Base-by-base conservation (phyloP, 495 filamentous ascomycete species). In the Penicillium ochrochloron region DNA sequence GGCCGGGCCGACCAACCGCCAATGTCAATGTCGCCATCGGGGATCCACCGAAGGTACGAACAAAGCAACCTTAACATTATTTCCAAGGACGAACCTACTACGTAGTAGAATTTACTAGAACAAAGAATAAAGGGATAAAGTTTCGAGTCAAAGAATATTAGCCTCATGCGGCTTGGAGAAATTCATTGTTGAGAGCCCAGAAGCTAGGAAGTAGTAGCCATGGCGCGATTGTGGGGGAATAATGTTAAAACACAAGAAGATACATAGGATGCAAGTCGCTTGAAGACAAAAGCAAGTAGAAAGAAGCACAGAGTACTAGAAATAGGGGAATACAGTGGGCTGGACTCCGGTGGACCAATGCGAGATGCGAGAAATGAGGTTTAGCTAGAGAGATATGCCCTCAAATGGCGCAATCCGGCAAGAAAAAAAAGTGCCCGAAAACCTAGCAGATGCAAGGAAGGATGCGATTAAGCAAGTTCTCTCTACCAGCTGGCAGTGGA, bases 161-260 rank as follows among this genome's bases (percentile, higher is more conserved):
- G 65, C 53, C 64, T 54, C 25, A 27, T 15, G 35, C 6, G 56
- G 56, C 65, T 9, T 62, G 60, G 9, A 46, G 25, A 23, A 11
- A 65, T 72, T 42, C 59, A 70, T 70, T 69, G 69, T 61, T 57
- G 31, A 42, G 31, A 42, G 62, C 63, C 50, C 54, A 61, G 23
- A 27, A 59, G 51, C 70, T 74, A 74, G 68, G 21, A 74, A 73
- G 67, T 72, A 74, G 70, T 74, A 73, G 66, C 57, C 35, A 50
- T 58, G 59, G 61, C 66, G 62, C 66, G 53, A 68, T 57, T 2
- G 25, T 58, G 70, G 69, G 68, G 71, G 69, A 51, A 62, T n/a
- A 59, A 56, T 29, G 53, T n/a, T 33, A 59, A 61, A 61, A 52
- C 17, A 57, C 44, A 35, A 62, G 17, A 63, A 4, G 29, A 39